Percentiles rank a stretch among this genome's conserved stretches.
phyloP scores from a whole-genome alignment of 2,329 filamentous ascomycete species.

The Lecanosticta acicola region DNA sequence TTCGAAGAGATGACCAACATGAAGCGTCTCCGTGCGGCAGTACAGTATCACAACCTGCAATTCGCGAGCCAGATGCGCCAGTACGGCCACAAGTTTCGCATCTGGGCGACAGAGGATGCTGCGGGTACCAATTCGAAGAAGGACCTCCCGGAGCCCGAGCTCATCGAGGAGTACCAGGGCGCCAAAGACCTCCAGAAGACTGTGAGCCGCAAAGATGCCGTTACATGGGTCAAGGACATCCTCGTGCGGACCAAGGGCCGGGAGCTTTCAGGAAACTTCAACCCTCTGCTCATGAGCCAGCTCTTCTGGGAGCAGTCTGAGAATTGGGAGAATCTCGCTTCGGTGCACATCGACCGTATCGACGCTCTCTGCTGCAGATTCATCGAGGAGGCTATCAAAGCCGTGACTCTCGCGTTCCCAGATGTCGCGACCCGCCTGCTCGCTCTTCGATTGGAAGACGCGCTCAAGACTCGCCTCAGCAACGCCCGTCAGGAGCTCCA shows the following conservation, averaged over 20 bases:
- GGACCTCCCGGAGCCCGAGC: constrained; percentile 11
- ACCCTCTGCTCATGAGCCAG: constrained; percentile 53
- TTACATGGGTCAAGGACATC: constrained; percentile 56
- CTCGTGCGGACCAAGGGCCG: constrained; percentile 45
- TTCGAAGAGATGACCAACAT: constrained; percentile 21
- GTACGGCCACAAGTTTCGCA: constrained; percentile 40
- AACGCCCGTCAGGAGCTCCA: constrained; percentile 38
- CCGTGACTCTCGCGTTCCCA: constrained; percentile 34
- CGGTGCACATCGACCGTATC: constrained; percentile 35
- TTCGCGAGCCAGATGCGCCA: constrained; percentile 45
- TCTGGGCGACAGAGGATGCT: constrained; percentile 15
- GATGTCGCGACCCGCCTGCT: constrained; percentile 28
- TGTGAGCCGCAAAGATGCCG: constrained; percentile 34
- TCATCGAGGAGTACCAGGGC: constrained; percentile 11
- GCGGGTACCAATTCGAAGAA: constrained; percentile 18
- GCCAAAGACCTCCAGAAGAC: constrained; percentile 15
- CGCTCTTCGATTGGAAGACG: constrained; percentile 37
- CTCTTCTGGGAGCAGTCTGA: constrained; percentile 55
- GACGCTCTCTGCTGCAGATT: constrained; percentile 33
- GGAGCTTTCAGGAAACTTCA: constrained; percentile 58
- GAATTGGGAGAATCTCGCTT: constrained; percentile 47
- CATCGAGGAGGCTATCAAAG: constrained; percentile 30
- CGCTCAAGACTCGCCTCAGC: constrained; percentile 36
- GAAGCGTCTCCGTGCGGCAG: constrained; percentile 49
- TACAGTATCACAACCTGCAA: constrained; percentile 46